These are phyloP conservation scores for Plasmodium relictum DNA, from an alignment of 169 alveolate genomes.

Conservation along the genomic window DNA sequence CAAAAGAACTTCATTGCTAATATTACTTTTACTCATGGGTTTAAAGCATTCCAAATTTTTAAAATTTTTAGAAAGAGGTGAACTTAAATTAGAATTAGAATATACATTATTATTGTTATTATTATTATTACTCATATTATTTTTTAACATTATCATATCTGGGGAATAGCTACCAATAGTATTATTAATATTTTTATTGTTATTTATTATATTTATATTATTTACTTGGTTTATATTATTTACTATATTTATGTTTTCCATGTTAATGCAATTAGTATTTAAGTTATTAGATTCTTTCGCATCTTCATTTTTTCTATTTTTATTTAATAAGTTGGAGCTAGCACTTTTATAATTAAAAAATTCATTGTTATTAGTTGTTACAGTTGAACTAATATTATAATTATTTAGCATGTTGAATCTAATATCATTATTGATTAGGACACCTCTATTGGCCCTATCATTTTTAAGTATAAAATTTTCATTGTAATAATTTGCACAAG, in stretches of 20 bases:
- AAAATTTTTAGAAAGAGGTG: slow-evolving; percentile 15
- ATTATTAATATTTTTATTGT: background rate
- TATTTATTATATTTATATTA: background rate
- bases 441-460: slow-evolving; percentile 18
- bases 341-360: slow-evolving; percentile 17
- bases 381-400: slow-evolving; percentile 2
- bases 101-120: slow-evolving; percentile 6
- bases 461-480: slow-evolving; percentile 49
- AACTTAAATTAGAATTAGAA: background rate
- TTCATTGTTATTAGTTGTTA: slow-evolving; percentile 12
- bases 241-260: background rate
- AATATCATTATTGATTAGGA: slow-evolving; percentile 32
- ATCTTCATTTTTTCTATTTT: slow-evolving; percentile 45
- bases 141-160: background rate
- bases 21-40: slow-evolving; percentile 5
- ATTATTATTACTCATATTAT: background rate
- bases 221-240: background rate
- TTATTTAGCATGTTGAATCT: slow-evolving; percentile 47
- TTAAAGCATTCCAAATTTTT: slow-evolving; percentile 28
- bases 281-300: background rate
- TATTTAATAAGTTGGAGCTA: slow-evolving; percentile 23
- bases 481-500: slow-evolving; percentile 36
- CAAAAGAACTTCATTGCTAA: slow-evolving; percentile 23
- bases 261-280: background rate
- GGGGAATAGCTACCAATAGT: background rate